Base-by-base conservation (phyloP, 345 rosid genomes). In the Syzygium jambos region DNA sequence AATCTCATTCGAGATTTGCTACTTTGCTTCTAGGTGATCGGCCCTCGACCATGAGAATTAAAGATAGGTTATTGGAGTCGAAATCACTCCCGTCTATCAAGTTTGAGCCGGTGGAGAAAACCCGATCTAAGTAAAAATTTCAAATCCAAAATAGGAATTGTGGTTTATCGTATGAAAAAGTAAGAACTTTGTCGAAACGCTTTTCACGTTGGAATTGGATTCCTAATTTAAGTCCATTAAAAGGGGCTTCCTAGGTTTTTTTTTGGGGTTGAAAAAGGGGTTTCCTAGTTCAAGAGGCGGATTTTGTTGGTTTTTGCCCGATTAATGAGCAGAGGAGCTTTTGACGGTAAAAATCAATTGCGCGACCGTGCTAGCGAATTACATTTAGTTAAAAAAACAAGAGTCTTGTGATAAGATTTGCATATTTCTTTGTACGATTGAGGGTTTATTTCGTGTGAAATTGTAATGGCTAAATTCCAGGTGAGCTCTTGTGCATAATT, bases 381-480 rank as follows among this genome's bases (percentile, higher is more conserved):
- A 6, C 34, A 61, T 61, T 61, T 61, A n/a, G 34, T 0, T 0
- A 8, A 61, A n/a, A n/a, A 61, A 61, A 27, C 34, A 61, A 61
- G 53, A 52, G 68, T 59, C 30, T 27, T 59, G 13, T 59, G 16
- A 59, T n/a, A n/a, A 61, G 65, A 25, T 57, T 11, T 27, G 1
- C n/a, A 27, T n/a, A 12, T 27, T 61, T 13, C 11, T 61, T 61
- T 61, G 17, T 2, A 0, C n/a, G 68, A 61, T 61, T n/a, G 68
- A 61, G 34, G 6, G 6, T 61, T 61, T 27, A 61, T 61, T 61
- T 61, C 1, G 0, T 27, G 68, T 27, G 68, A 13, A 61, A 11
- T 0, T 6, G 0, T 6, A 29, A 61, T 2, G 17, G 4, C 13
- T 27, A 61, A 27, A 27, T 61, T 5, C 14, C 5, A n/a, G 10